These are phyloP conservation scores for Taphrina flavorubra DNA, from an alignment of 1,139 yeast genomes.

Conservation along the genomic window DNA sequence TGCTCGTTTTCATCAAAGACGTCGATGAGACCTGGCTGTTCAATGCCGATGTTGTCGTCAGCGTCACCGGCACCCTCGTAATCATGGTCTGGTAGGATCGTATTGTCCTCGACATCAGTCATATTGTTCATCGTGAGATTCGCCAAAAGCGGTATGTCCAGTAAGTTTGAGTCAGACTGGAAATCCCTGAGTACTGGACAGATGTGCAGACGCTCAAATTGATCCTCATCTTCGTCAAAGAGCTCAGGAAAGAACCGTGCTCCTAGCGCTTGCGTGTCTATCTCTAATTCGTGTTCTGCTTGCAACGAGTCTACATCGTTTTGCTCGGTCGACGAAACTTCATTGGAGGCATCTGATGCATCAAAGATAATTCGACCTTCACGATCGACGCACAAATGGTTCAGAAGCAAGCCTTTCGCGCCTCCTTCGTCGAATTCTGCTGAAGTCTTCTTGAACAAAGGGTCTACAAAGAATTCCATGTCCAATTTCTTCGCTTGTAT, in stretches of 20 bases:
- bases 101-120: constrained; percentile 44
- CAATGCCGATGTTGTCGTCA: constrained; percentile 45
- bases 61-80: constrained; percentile 47
- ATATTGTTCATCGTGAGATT: constrained; percentile 6
- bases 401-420: constrained; percentile 78
- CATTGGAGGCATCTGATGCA: constrained; percentile 49
- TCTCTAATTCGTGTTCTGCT: constrained; percentile 34
- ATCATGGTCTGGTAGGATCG: constrained; percentile 46
- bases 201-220: constrained; percentile 37
- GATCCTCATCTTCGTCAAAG: constrained; percentile 20
- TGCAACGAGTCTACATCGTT: constrained; percentile 13
- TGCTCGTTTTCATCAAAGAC: constrained; percentile 45
- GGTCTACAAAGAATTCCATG: constrained; percentile 80
- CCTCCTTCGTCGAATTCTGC: constrained; percentile 97
- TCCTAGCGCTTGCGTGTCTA: constrained; percentile 38
- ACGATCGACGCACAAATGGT: constrained; percentile 66
- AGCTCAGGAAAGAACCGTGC: constrained; percentile 39
- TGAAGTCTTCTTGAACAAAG: constrained; percentile 82
- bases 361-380: constrained; percentile 71
- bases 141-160: constrained; percentile 39
- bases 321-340: constrained; percentile 40
- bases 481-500: constrained; percentile 74
- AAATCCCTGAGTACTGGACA: constrained; percentile 42
- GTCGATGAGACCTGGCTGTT: constrained; percentile 44
- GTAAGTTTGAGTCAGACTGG: constrained; percentile 35